Percentiles rank a stretch among this genome's conserved stretches.
Conservation (phyloP, 2,329 filamentous ascomycete genomes). For the Hirsutella minnesotensis region DNA sequence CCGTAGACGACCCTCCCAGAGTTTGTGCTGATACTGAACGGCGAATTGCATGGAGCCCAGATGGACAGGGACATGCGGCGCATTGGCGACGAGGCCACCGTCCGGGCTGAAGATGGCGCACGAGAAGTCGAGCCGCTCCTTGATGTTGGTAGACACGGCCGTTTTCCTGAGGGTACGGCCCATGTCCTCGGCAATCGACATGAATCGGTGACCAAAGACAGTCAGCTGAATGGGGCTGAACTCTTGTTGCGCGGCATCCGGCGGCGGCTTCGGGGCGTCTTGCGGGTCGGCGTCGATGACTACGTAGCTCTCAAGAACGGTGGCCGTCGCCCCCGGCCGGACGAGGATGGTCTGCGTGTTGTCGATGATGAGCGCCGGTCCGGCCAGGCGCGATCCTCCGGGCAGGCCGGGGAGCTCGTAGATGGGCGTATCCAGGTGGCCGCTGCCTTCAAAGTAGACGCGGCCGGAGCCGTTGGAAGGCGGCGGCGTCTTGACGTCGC, state of each 20-base stretch:
- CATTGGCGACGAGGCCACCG: constrained; percentile 62
- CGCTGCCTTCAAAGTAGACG: constrained; percentile 10
- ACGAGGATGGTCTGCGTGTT: constrained; percentile 65
- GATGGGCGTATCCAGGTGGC: constrained; percentile 12
- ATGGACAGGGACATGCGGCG: constrained; percentile 66
- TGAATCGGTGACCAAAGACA: constrained; percentile 71
- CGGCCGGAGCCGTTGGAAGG: constrained; percentile 6
- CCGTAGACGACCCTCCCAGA: constrained; percentile 42
- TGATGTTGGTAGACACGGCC: constrained; percentile 65
- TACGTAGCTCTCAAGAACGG: constrained; percentile 21
- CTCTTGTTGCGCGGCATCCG: constrained; percentile 7
- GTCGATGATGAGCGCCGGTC: constrained; percentile 47
- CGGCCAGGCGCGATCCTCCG: constrained; percentile 9
- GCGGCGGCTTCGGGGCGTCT: not conserved
- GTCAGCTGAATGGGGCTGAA: constrained; percentile 53
- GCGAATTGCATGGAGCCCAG: constrained; percentile 69
- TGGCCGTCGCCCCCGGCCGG: constrained; percentile 27
- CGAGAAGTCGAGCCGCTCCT: constrained; percentile 70
- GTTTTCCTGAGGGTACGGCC: constrained; percentile 67
- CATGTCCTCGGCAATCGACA: constrained; percentile 80
- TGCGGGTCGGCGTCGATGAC: constrained; percentile 15
- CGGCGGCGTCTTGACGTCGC: constrained; percentile 1
- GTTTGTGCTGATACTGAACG: constrained; percentile 54
- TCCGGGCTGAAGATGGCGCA: constrained; percentile 69
- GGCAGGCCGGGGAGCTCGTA: constrained; percentile 12